Percentiles rank a stretch among this genome's conserved stretches.
Evolutionary conservation across 2,329 filamentous ascomycete species (phyloP).

Genomic region (Nemania diffusa): DNA sequence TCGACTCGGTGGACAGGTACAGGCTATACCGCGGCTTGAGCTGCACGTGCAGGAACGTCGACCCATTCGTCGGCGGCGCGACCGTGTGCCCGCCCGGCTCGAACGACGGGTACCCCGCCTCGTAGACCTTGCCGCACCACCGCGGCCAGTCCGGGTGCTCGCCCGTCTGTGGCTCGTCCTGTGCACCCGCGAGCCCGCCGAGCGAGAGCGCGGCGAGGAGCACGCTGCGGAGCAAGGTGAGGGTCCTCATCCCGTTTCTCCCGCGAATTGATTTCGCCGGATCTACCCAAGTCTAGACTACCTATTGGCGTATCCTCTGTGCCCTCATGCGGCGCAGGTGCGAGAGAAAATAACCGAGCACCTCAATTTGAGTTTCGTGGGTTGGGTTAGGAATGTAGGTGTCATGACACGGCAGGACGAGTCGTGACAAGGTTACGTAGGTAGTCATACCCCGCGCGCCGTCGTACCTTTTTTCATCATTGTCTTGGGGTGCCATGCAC

Average conservation of each 20-base stretch:
- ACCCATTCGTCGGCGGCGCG: slow-evolving; percentile 49
- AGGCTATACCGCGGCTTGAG: slow-evolving; percentile 59
- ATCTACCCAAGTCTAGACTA: background rate
- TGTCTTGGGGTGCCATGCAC: background rate
- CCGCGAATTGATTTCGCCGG: background rate
- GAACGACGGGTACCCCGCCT: slow-evolving; percentile 56
- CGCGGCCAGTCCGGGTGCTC: slow-evolving; percentile 56
- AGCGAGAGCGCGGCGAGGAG: slow-evolving; percentile 10
- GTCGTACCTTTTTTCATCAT: background rate
- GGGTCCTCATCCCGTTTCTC: slow-evolving; percentile 14
- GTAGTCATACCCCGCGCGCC: background rate
- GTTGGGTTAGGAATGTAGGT: background rate
- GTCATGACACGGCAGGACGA: no score
- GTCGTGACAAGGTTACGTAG: background rate
- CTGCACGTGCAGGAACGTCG: slow-evolving; percentile 55
- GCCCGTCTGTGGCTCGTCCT: slow-evolving; percentile 50
- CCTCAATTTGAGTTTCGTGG: background rate
- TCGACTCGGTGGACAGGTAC: slow-evolving; percentile 55
- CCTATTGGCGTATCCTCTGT: background rate
- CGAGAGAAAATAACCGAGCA: background rate
- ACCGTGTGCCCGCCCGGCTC: slow-evolving; percentile 57
- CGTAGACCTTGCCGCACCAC: slow-evolving; percentile 61
- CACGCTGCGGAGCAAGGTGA: background rate
- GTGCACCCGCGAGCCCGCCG: slow-evolving; percentile 20
- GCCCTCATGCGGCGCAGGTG: background rate